A percentile compares a stretch with the other conserved stretches of the same genome.
These are phyloP conservation scores for Coelastrella sp. DNA, from an alignment of 139 green algal genomes.

Conservation along the genomic window DNA sequence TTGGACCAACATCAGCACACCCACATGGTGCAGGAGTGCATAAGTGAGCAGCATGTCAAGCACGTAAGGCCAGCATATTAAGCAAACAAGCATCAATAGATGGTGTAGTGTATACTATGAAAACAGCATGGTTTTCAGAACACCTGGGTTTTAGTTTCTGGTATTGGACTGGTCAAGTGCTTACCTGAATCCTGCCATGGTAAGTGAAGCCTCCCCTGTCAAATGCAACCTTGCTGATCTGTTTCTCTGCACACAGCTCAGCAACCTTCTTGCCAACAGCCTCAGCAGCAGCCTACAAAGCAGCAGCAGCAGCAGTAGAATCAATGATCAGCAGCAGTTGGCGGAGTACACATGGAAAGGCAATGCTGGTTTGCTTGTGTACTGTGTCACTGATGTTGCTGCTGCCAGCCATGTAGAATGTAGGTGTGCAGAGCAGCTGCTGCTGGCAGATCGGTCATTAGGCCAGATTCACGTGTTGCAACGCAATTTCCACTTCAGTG, in stretches of 20 bases:
- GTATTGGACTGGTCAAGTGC: not conserved
- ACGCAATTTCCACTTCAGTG: too few relatives aligned
- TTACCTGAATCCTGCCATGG: slow-evolving; percentile 92
- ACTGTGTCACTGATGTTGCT: not conserved
- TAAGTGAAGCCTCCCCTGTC: slow-evolving; percentile 96
- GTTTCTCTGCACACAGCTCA: slow-evolving; percentile 83
- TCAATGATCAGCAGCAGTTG: not conserved
- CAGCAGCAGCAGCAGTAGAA: not conserved
- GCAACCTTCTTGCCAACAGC: slow-evolving; percentile 93
- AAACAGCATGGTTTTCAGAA: too few relatives aligned
- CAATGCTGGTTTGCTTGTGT: too few relatives aligned
- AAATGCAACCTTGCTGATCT: slow-evolving; percentile 93
- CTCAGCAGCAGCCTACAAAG: slow-evolving; percentile 74
- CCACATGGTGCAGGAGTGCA: too few relatives aligned
- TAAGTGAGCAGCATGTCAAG: too few relatives aligned
- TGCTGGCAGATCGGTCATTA: too few relatives aligned
- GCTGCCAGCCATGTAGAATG: not conserved
- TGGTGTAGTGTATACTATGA: too few relatives aligned
- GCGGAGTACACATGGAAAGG: not conserved
- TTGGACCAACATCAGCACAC: too few relatives aligned
- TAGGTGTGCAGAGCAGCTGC: too few relatives aligned
- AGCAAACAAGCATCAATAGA: too few relatives aligned
- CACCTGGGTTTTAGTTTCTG: not conserved
- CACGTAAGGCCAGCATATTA: too few relatives aligned
- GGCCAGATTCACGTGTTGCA: too few relatives aligned